phyloP scores from a whole-genome alignment of 805 yeast species.

The Kodamaea kakaduensis region DNA sequence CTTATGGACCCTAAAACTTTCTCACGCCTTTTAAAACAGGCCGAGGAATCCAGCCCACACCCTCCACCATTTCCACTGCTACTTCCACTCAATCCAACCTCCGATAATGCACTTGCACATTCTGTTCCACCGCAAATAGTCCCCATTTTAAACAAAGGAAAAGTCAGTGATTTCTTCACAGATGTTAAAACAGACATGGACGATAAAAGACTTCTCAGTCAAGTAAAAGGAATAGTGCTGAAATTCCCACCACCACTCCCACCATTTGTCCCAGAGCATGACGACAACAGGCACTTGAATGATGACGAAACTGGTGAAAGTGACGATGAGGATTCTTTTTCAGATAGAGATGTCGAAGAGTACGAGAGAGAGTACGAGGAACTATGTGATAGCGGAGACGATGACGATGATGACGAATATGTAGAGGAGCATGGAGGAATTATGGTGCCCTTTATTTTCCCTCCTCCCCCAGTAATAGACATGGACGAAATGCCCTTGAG shows the following conservation, averaged over 20 bases:
- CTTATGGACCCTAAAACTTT: slow-evolving; percentile 15
- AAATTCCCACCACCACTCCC: slow-evolving; percentile 41
- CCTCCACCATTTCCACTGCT: slow-evolving; percentile 1
- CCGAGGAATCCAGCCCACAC: neutral
- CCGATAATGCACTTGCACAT: slow-evolving; percentile 17
- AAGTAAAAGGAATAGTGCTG: slow-evolving; percentile 21
- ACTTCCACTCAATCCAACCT: neutral
- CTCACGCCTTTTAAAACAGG: slow-evolving; percentile 12
- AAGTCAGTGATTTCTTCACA: slow-evolving; percentile 31
- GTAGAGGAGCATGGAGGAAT: slow-evolving; percentile 21
- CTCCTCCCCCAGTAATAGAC: slow-evolving; percentile 36
- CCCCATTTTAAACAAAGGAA: slow-evolving; percentile 36
- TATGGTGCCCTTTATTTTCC: slow-evolving; percentile 43
- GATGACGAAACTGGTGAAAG: slow-evolving; percentile 3
- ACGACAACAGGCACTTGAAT: slow-evolving; percentile 4
- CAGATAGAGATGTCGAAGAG: slow-evolving; percentile 6
- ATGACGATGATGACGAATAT: slow-evolving; percentile 4
- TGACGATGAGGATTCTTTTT: slow-evolving; percentile 1
- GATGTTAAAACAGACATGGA: slow-evolving; percentile 21
- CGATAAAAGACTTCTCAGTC: slow-evolving; percentile 15
- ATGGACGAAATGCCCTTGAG: slow-evolving; percentile 18
- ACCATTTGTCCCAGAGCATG: slow-evolving; percentile 18
- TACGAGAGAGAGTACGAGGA: slow-evolving; percentile 2
- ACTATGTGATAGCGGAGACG: neutral
- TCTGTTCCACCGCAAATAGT: slow-evolving; percentile 34